Evolutionary conservation across 179 eudicot species (phyloP).

Genomic region (Pouteria campechiana): DNA sequence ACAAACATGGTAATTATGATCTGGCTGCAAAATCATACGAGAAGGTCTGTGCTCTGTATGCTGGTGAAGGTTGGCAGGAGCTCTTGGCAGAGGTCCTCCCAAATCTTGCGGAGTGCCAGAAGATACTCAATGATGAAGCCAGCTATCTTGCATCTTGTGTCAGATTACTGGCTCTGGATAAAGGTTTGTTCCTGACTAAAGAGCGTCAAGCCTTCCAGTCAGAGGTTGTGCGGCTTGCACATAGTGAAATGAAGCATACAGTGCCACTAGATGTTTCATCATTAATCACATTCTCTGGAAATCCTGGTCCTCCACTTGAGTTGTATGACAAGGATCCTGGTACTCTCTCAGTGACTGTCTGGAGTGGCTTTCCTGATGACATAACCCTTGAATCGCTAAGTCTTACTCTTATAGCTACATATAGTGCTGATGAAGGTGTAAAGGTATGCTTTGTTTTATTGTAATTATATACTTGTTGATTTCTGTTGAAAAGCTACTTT

Average conservation of each 20-base stretch:
- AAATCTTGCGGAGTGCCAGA: conserved; percentile 92
- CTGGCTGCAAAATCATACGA: conserved; percentile 87
- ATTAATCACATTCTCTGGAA: conserved; percentile 86
- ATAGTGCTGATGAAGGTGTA: conserved; percentile 92
- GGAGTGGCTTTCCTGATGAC: conserved; percentile 99
- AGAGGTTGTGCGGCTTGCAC: conserved; percentile 80
- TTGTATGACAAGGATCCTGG: conserved; percentile 98
- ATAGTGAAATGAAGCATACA: conserved; percentile 88
- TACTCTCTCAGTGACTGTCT: conserved; percentile 56
- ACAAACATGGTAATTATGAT: conserved; percentile 69
- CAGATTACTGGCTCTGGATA: conserved; percentile 81
- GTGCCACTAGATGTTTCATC: conserved; percentile 95
- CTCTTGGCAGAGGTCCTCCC: conserved; percentile 95
- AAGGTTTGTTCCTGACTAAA: conserved; percentile 64
- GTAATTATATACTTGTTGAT: too few species aligned
- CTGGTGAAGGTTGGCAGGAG: conserved; percentile 98
- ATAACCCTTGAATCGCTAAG: conserved; percentile 92
- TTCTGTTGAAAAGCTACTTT: too few species aligned
- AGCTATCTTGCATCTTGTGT: conserved; percentile 93
- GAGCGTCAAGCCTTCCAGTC: conserved; percentile 89
- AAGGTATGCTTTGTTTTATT: conserved; percentile 52
- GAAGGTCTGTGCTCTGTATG: conserved; percentile 95
- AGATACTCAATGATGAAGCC: conserved; percentile 83
- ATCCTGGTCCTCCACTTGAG: conserved; percentile 71
- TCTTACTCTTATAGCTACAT: conserved; percentile 77